Evolutionary conservation across 331 rosid genomes (phyloP).

Genomic region (Spiraea crenata): DNA sequence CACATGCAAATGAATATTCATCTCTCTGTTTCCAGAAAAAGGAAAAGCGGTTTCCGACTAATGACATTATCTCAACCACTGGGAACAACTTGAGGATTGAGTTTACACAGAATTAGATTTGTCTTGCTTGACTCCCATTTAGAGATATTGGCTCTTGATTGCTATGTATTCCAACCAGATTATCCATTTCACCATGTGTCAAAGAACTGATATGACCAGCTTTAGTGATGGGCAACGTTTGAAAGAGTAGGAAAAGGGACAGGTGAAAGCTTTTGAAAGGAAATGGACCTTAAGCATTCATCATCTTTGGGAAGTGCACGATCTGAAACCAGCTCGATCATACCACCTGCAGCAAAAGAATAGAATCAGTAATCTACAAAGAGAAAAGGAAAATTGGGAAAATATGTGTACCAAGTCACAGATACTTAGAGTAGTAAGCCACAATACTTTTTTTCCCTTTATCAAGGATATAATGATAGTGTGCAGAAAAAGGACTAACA

Average conservation of each 20-base stretch:
- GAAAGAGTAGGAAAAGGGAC: constrained; percentile 10
- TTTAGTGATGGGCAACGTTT: constrained; percentile 16
- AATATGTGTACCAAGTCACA: too few species aligned
- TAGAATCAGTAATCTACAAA: constrained; percentile 17
- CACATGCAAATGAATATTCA: neutral
- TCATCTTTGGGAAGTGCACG: constrained; percentile 80
- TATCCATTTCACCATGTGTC: neutral
- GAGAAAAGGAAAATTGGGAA: neutral
- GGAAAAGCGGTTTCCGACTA: too few species aligned
- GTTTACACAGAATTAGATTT: neutral
- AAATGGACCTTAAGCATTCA: constrained; percentile 79
- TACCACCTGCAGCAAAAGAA: constrained; percentile 53
- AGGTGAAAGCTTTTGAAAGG: constrained; percentile 23
- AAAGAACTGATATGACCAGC: neutral
- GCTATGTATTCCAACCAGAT: neutral
- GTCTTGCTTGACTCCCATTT: neutral
- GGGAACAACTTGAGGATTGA: neutral
- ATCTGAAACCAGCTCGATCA: constrained; percentile 95
- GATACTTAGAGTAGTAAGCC: too few species aligned
- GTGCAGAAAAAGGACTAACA: too few species aligned
- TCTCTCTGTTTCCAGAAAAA: neutral
- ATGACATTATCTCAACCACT: neutral
- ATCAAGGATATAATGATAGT: neutral
- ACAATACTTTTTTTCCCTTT: too few species aligned
- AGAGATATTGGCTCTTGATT: too few species aligned